phyloP scores from a whole-genome alignment of 2,329 filamentous ascomycete genomes.

The Colletotrichum lini region DNA sequence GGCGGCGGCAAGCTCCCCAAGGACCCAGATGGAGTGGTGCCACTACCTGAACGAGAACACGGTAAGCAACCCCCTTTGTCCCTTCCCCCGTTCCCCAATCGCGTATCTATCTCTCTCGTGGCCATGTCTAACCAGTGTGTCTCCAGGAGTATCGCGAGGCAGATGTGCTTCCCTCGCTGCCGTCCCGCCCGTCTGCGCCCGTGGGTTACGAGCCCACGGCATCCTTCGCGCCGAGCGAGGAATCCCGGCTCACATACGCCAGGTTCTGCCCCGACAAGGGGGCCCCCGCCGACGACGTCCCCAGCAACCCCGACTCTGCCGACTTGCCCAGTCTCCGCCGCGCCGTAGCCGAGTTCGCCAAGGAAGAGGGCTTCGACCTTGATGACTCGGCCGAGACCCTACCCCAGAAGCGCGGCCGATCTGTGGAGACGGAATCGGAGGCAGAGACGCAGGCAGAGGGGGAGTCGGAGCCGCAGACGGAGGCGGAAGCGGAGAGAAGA shows the following conservation, averaged over 20 bases:
- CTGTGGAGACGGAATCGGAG: not conserved
- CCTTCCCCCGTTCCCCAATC: not conserved
- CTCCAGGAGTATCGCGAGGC: not conserved
- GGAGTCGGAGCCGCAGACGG: no score
- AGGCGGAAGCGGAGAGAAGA: not conserved
- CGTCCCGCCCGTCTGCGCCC: not conserved
- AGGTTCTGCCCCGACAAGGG: no score
- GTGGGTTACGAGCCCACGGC: not conserved
- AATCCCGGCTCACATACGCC: no score
- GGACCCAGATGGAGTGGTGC: not conserved
- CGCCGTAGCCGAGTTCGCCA: no score
- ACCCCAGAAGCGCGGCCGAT: not conserved
- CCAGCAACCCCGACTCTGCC: no score
- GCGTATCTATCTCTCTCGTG: not conserved
- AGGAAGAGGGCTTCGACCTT: no score
- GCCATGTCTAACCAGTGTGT: not conserved
- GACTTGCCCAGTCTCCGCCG: no score
- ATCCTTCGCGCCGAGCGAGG: no score
- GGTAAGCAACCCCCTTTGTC: not conserved
- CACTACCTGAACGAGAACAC: not conserved
- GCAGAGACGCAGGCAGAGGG: no score
- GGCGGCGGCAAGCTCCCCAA: not conserved
- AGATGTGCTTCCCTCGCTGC: no score
- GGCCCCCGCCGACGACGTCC: no score
- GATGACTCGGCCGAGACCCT: not conserved